Base-by-base conservation (phyloP, 2,329 filamentous ascomycete genomes). In the Phialemoniopsis sp. region DNA sequence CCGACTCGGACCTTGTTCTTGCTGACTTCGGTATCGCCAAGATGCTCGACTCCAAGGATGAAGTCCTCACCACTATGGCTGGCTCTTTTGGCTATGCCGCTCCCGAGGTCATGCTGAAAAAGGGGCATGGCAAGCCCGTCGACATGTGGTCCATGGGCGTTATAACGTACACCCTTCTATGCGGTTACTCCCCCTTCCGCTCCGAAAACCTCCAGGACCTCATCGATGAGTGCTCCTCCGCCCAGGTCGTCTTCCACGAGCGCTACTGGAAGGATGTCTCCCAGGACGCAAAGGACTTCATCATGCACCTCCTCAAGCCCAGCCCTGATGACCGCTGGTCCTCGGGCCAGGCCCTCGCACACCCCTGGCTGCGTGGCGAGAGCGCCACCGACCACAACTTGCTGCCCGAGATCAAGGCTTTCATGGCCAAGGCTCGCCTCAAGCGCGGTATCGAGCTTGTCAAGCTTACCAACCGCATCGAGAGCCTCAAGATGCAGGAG, bases 71-170 rank as follows among this genome's bases (percentile, higher is more conserved):
- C 51, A 97, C 90, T 37, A 98, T 98, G 93, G 93, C 93, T 32
- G 93, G 93, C 32, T 97, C 93, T 0, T 97, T 98, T 58, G 93
- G 93, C 39, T 98, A 98, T 57, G 93, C 93, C 15, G 93, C 93
- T 2, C 93, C 93, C 8, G 93, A 98, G 63, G 90, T 98, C 43
- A 98, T 98, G 93, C 75, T 95, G 48, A 96, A 96, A 73, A 83
- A 88, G 58, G 93, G 93, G 15, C 94, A 98, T 61, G 93, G 93
- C 60, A 98, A 97, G 66, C 89, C 93, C 5, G 93, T 97, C 28
- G 93, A 98, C 60, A 95, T 98, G 88, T 98, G 93, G 93, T 97
- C 93, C 4, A 78, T 98, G 66, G 93, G 93, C 46, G 93, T 98
- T 56, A 98, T 98, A 56, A 97, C 93, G 32, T 98, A 98, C 67